These are phyloP conservation scores for Penicillium sumatraense DNA, from an alignment of 2,329 filamentous ascomycete species.

Conservation along the genomic window DNA sequence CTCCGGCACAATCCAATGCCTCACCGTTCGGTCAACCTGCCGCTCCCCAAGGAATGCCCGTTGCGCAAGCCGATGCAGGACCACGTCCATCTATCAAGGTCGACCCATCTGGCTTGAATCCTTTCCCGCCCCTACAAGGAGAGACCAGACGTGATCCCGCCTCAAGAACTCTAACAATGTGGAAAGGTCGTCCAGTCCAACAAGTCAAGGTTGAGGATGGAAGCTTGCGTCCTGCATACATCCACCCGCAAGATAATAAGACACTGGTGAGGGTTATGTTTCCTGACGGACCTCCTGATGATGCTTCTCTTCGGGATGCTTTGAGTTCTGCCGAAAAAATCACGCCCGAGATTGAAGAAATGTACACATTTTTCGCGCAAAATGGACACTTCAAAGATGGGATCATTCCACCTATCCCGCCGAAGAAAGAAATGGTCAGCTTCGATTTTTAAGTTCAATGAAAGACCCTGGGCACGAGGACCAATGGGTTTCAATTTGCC, in stretches of 20 bases:
- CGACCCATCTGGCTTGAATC: conserved; percentile 36
- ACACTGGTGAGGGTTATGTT: conserved; percentile 72
- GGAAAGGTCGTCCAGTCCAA: conserved; percentile 66
- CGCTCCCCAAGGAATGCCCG: conserved; percentile 24
- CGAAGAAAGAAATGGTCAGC: conserved; percentile 73
- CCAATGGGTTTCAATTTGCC: too few species aligned
- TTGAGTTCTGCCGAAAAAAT: conserved; percentile 60
- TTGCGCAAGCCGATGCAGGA: conserved; percentile 26
- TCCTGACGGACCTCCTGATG: conserved; percentile 67
- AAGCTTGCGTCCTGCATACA: conserved; percentile 51
- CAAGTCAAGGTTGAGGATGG: conserved; percentile 53
- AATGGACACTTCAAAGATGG: conserved; percentile 72
- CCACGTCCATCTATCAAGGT: conserved; percentile 33
- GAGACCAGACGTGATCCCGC: conserved; percentile 41
- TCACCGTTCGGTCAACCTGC: conserved; percentile 33
- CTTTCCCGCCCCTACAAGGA: conserved; percentile 42
- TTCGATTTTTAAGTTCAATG: conserved; percentile 74
- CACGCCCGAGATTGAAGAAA: conserved; percentile 58
- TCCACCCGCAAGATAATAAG: conserved; percentile 58
- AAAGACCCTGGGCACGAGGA: too few species aligned
- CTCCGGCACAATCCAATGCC: conserved; percentile 21
- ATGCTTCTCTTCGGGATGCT: conserved; percentile 48
- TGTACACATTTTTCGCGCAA: conserved; percentile 68
- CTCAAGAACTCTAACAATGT: conserved; percentile 55
- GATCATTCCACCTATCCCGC: conserved; percentile 76